phyloP scores from a whole-genome alignment of 805 yeast genomes.

The Yamadazyma tumulicola region DNA sequence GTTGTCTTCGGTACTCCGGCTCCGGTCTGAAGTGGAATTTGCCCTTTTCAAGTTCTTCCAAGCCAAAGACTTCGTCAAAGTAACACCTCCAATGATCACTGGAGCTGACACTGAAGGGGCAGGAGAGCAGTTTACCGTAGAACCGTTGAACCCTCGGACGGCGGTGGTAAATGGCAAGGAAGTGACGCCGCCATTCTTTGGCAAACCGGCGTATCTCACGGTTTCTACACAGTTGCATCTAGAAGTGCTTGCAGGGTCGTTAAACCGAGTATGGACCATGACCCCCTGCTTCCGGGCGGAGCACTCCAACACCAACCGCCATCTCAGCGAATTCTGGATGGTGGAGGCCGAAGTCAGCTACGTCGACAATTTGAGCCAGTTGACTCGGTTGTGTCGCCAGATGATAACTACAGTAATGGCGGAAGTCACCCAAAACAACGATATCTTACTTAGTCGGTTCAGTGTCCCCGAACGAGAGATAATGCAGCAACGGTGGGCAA shows the following conservation, averaged over 20 bases:
- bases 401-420: conserved; percentile 56
- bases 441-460: conserved; percentile 34
- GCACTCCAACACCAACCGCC: conserved; percentile 84
- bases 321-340: conserved; percentile 96
- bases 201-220: conserved; percentile 66
- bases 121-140: conserved; percentile 77
- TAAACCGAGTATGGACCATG: conserved; percentile 81
- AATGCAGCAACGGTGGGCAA: conserved; percentile 56
- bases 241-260: conserved; percentile 72
- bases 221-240: conserved; percentile 92
- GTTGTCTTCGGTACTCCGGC: conserved; percentile 64
- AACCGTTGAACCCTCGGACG: conserved; percentile 19
- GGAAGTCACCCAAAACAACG: conserved; percentile 14
- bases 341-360: conserved; percentile 86
- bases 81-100: conserved; percentile 83
- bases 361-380: conserved; percentile 50
- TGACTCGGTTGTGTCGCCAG: conserved; percentile 63
- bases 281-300: conserved; percentile 96
- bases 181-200: conserved; percentile 47
- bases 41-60: conserved; percentile 54
- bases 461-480: conserved; percentile 32
- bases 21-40: conserved; percentile 65
- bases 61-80: conserved; percentile 57
- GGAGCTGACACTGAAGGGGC: conserved; percentile 96
- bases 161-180: conserved; percentile 16